phyloP scores from a whole-genome alignment of 2,329 filamentous ascomycete genomes.

The Colletotrichum neosansevieriae region DNA sequence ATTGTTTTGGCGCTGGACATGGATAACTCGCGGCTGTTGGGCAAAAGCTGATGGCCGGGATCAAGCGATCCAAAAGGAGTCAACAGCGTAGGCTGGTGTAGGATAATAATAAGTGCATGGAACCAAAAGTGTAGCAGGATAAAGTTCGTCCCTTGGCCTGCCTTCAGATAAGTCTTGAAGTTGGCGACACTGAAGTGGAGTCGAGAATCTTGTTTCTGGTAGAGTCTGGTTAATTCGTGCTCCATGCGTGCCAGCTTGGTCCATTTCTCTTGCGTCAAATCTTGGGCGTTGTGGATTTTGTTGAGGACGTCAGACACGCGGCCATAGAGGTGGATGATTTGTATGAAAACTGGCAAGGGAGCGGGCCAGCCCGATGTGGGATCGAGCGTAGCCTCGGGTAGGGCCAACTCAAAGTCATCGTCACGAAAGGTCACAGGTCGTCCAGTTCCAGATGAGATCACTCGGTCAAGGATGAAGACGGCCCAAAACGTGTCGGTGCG shows the following conservation, averaged over 20 bases:
- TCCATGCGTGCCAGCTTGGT: conserved; percentile 82
- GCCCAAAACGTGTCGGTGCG: conserved; percentile 91
- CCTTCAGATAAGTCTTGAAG: conserved; percentile 85
- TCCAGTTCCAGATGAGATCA: conserved; percentile 89
- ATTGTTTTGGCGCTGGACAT: conserved; percentile 95
- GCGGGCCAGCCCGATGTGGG: conserved; percentile 77
- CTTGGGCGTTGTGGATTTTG: conserved; percentile 78
- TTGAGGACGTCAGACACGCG: conserved; percentile 87
- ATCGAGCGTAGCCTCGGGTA: conserved; percentile 65
- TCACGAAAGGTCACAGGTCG: conserved; percentile 86
- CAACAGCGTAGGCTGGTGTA: conserved; percentile 86
- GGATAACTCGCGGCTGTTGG: conserved; percentile 83
- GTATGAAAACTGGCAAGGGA: conserved; percentile 83
- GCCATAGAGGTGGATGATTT: conserved; percentile 88
- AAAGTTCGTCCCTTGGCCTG: conserved; percentile 87
- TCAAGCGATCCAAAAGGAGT: conserved; percentile 75
- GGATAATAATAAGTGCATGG: conserved; percentile 84
- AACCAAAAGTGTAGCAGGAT: conserved; percentile 91
- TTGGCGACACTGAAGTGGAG: conserved; percentile 88
- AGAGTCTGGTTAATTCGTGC: conserved; percentile 76
- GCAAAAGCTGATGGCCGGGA: conserved; percentile 77
- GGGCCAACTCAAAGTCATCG: conserved; percentile 84
- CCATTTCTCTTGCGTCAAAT: conserved; percentile 81
- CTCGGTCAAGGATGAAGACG: conserved; percentile 87
- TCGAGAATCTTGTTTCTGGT: conserved; percentile 79